A percentile compares a stretch with the other conserved stretches of the same genome.
These are phyloP conservation scores for Helianthus annuus DNA, from an alignment of 129 eudicot genomes.

Conservation along the genomic window HanXRQr2.0-SUNRISE NC_035438.2:102252053-102252552, in stretches of 20 bases:
- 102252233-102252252: constrained; percentile 56
- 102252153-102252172: constrained; percentile 41
- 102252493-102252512: not conserved
- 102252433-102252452: too few species aligned
- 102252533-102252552: not conserved
- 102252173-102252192: constrained; percentile 52
- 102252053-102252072: not conserved
- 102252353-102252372: constrained; percentile 19
- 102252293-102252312: constrained; percentile 60
- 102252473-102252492: too few species aligned
- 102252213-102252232: constrained; percentile 42
- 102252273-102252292: constrained; percentile 69
- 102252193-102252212: constrained; percentile 47
- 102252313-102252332: constrained; percentile 26
- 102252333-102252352: constrained; percentile 14
- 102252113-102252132: constrained; percentile 53
- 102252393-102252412: not conserved
- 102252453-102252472: too few species aligned
- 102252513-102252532: not conserved
- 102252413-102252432: not conserved
- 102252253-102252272: constrained; percentile 55
- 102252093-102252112: constrained; percentile 28
- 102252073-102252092: not conserved
- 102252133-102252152: constrained; percentile 44
- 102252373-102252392: constrained; percentile 12